phyloP scores from a whole-genome alignment of 1,284 basidiomycete genomes.

The Boletus austroedulis region DNA sequence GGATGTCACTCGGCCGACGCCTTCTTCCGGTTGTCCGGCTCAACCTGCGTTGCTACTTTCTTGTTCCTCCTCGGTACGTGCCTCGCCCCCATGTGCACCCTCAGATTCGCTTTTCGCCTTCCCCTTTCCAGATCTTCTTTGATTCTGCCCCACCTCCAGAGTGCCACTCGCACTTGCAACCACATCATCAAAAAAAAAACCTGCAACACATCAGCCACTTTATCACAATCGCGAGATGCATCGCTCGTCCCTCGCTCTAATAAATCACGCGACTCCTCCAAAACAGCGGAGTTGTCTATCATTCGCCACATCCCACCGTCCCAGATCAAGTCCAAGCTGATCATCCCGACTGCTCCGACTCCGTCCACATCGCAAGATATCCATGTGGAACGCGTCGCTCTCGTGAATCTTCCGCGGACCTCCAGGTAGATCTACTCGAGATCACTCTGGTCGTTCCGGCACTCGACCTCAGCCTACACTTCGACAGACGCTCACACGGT shows the following conservation, averaged over 20 bases:
- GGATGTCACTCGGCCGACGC: constrained; percentile 11
- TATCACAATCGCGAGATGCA: constrained; percentile 7
- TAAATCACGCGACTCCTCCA: constrained; percentile 18
- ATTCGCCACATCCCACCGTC: constrained; percentile 21
- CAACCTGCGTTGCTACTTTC: constrained; percentile 2
- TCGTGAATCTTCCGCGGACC: constrained; percentile 35
- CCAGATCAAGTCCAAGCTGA: constrained; percentile 29
- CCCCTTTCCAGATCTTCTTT: constrained; percentile 27
- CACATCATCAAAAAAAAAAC: not conserved
- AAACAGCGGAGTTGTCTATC: constrained; percentile 19
- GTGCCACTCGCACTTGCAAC: constrained; percentile 1
- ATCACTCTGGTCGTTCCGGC: constrained; percentile 27
- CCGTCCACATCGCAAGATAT: constrained; percentile 34
- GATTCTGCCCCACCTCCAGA: constrained; percentile 22
- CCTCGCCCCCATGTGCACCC: constrained; percentile 27
- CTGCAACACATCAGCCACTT: constrained; percentile 3
- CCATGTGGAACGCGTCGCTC: constrained; percentile 29
- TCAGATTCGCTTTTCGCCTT: constrained; percentile 30
- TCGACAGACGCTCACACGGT: constrained; percentile 1
- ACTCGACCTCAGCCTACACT: constrained; percentile 16
- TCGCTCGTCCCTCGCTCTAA: not conserved
- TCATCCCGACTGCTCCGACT: constrained; percentile 31
- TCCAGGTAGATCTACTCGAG: constrained; percentile 30
- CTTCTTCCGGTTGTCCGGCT: constrained; percentile 15
- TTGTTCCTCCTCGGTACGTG: constrained; percentile 17